Conservation (phyloP, 2,329 filamentous ascomycete genomes). For the Trichoderma semiorbis region DNA sequence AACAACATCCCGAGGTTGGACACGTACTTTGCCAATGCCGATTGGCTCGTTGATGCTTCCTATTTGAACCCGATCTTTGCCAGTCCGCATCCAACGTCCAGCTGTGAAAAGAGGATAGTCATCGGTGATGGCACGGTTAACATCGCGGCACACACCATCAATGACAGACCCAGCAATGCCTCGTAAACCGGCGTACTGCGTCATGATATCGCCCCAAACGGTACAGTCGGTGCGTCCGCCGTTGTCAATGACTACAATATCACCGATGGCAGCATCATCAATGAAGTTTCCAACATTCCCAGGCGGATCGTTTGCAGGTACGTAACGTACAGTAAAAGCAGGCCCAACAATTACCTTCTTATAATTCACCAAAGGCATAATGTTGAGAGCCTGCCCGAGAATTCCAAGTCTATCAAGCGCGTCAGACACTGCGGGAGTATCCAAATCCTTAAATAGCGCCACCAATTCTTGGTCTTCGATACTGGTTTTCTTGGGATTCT, state of each 20-base stretch:
- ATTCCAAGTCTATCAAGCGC: neutral
- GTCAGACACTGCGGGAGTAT: neutral
- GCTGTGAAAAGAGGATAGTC: constrained; percentile 31
- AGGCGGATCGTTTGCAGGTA: neutral
- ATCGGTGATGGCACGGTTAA: constrained; percentile 21
- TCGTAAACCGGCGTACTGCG: neutral
- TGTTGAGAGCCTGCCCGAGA: neutral
- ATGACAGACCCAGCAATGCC: neutral
- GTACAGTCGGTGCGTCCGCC: neutral
- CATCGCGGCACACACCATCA: neutral
- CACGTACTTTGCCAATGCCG: constrained; percentile 20
- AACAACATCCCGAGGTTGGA: neutral
- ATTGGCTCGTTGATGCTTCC: constrained; percentile 29
- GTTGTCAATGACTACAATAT: neutral
- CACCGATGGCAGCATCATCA: neutral
- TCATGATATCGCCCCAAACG: neutral
- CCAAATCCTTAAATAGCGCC: neutral
- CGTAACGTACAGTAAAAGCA: neutral
- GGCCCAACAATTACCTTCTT: neutral
- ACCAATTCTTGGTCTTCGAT: neutral
- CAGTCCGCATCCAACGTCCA: constrained; percentile 34
- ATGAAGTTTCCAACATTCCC: neutral
- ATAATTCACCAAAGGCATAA: neutral
- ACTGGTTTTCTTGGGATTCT: neutral
- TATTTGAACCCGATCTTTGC: constrained; percentile 32